Evolutionary conservation across 2,329 filamentous ascomycete species (phyloP).

Genomic region (Epichloe hybrida): DNA sequence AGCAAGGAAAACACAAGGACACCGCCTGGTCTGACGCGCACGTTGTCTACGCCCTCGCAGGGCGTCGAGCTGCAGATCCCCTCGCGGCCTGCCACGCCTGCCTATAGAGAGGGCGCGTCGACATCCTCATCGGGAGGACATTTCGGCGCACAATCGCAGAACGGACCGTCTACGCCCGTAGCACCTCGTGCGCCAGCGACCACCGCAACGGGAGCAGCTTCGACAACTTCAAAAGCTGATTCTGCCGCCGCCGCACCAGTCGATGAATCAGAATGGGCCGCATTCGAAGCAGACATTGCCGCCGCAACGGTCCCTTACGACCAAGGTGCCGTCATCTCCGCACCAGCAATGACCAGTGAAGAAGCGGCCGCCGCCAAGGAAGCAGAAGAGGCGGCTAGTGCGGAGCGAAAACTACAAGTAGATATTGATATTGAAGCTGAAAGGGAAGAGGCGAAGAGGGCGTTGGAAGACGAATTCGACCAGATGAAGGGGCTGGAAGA

Average conservation of each 20-base stretch:
- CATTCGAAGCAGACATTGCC: slow-evolving; percentile 73
- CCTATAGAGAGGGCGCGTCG: slow-evolving; percentile 27
- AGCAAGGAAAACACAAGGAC: slow-evolving; percentile 7
- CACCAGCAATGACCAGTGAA: slow-evolving; percentile 51
- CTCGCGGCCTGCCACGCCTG: slow-evolving; percentile 48
- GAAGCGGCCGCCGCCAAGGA: slow-evolving; percentile 45
- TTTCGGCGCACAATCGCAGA: slow-evolving; percentile 4
- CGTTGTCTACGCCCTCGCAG: slow-evolving; percentile 38
- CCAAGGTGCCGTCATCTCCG: slow-evolving; percentile 49
- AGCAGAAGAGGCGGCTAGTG: slow-evolving; percentile 36
- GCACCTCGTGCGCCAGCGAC: slow-evolving; percentile 16
- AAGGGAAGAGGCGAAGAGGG: slow-evolving; percentile 60
- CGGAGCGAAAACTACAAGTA: slow-evolving; percentile 37
- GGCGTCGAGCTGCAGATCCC: slow-evolving; percentile 50
- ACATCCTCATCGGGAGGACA: slow-evolving; percentile 23
- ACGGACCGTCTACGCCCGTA: slow-evolving; percentile 10
- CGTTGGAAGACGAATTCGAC: slow-evolving; percentile 65
- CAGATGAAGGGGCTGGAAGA: slow-evolving; percentile 71
- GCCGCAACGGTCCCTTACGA: slow-evolving; percentile 23
- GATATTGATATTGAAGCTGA: slow-evolving; percentile 50
- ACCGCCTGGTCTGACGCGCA: slow-evolving; percentile 23
- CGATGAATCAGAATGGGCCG: slow-evolving; percentile 74
- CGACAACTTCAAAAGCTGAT: slow-evolving; percentile 1
- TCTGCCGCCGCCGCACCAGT: slow-evolving; percentile 15
- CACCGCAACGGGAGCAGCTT: slow-evolving; percentile 1